Evolutionary conservation across 805 yeast species (phyloP), one percentile per base, ranked within the genome.

Genomic region (Pichia ethanolica): DNA sequence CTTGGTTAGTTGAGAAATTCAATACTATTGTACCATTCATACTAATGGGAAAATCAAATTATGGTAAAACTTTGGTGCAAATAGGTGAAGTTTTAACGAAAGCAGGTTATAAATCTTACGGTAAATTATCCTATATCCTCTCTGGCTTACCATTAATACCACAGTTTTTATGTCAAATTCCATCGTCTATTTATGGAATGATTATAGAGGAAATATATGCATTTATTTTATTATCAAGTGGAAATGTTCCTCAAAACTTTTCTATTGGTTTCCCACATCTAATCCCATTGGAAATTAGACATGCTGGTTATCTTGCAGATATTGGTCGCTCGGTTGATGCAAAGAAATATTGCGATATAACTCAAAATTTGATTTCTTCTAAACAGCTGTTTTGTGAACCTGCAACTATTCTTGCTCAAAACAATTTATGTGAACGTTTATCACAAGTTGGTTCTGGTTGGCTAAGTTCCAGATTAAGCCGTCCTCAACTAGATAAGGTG

Each of bases 121-220:
- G 73, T 1, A 77, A 70, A 46, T 60, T 71, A 5, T 67, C 74
- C 30, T 62, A 62, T 35, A 36, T 66, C 26, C 52, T 66, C 3
- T 62, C 69, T 4, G 70, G 70, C 8, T 39, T 59, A 49, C 61
- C 66, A 11, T 28, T 65, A 49, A 45, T 61, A 60, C 53, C 65
- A 11, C 49, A 52, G 11, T 40, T 39, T 26, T 39, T 58, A 47
- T 49, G 46, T 25, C 46, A 52, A n/a, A 39, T 56, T 3, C 58
- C 64, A 4, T 39, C 59, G 25, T 59, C 77, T 32, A 55, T 71
- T 34, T 81, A 78, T 45, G 63, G 78, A 26, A 59, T 75, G 37
- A 61, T 83, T 30, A 73, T 84, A 60, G 79, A 85, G 5, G 95
- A 88, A 61, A 64, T 86, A 5, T 86, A 82, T 60, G 95, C 88